A percentile compares a stretch with the other conserved stretches of the same genome.
These are phyloP conservation scores for Scenedesmus sp. DNA, from an alignment of 163 green algal species.

Conservation along the genomic window DNA sequence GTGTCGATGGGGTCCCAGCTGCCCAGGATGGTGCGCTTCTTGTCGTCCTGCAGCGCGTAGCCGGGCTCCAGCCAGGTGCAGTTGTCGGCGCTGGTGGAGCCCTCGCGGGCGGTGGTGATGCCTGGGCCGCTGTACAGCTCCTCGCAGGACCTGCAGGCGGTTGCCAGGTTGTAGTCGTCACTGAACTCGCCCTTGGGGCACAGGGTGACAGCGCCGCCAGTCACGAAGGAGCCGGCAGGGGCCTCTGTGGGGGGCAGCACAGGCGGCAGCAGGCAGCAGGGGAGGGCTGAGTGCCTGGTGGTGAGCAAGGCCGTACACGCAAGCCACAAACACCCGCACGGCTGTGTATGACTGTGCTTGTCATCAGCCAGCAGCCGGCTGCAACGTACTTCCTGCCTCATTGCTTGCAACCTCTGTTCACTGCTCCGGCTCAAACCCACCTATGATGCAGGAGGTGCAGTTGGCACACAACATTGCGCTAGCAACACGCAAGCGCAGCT, in stretches of 20 bases:
- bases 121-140: not conserved
- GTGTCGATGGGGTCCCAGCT: not conserved
- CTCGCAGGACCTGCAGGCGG: constrained; percentile 17
- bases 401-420: too few relatives aligned
- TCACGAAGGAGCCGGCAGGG: constrained; percentile 7
- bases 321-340: not conserved
- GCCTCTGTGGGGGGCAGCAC: not conserved
- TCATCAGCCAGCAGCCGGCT: not conserved
- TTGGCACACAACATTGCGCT: too few relatives aligned
- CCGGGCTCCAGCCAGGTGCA: not conserved
- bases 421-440: too few relatives aligned
- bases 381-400: too few relatives aligned
- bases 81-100: not conserved
- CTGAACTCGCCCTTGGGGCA: constrained; percentile 26
- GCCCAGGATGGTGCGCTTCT: not conserved
- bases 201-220: not conserved
- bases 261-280: not conserved
- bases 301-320: too few relatives aligned
- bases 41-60: not conserved
- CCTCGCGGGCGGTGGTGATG: constrained; percentile 5
- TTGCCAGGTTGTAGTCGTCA: not conserved
- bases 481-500: not conserved
- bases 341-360: not conserved
- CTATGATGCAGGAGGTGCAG: too few relatives aligned
- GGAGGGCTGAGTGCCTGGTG: not conserved